Percentiles rank a stretch among this genome's conserved stretches.
Conservation (phyloP, 257 asterid species). For the Fraxinus anomala region DNA sequence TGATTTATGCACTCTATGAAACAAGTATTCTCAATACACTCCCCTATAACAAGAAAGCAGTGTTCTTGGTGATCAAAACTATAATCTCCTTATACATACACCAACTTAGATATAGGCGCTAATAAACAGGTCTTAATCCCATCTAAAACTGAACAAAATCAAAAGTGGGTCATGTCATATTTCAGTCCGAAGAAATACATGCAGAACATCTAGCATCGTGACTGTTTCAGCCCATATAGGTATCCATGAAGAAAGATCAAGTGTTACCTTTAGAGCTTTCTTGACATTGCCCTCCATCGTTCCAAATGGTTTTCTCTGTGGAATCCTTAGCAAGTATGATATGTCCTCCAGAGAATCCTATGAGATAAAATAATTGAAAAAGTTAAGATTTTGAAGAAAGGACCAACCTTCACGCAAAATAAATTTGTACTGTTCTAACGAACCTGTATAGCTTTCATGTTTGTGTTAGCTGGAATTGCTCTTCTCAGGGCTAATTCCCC, state of each 20-base stretch:
- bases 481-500: constrained; percentile 96
- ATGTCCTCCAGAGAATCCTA: constrained; percentile 94
- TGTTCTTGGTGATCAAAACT: constrained; percentile 1
- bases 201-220: neutral
- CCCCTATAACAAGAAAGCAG: neutral
- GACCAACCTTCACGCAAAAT: neutral
- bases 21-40: constrained; percentile 2
- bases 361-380: constrained; percentile 12
- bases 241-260: constrained; percentile 13
- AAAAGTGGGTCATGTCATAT: constrained; percentile 11
- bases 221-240: constrained; percentile 5
- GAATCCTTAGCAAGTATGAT: constrained; percentile 94
- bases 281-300: constrained; percentile 98
- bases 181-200: neutral
- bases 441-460: constrained; percentile 96
- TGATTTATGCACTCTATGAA: constrained; percentile 7
- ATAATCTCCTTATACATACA: constrained; percentile 6
- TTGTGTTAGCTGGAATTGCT: constrained; percentile 94
- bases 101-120: constrained; percentile 1
- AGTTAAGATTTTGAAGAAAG: neutral
- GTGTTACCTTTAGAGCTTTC: constrained; percentile 83
- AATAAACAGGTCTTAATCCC: constrained; percentile 3
- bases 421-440: constrained; percentile 3
- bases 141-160: constrained; percentile 11
- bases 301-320: constrained; percentile 95